These are phyloP conservation scores for Suillus americanus DNA, from an alignment of 768 basidiomycete species.

Conservation along the genomic window DNA sequence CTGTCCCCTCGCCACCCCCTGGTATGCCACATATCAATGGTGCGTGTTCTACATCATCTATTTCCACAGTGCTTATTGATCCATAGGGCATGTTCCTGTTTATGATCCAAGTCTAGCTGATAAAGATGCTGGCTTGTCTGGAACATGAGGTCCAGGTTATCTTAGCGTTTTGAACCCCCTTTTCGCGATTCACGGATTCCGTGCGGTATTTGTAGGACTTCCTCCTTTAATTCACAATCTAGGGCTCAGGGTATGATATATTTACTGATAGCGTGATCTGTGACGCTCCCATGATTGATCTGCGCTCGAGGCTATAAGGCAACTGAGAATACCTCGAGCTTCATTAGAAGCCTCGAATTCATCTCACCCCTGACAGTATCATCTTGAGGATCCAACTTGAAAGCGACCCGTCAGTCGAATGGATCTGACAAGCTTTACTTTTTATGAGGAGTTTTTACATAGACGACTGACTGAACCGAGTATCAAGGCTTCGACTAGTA, in stretches of 20 bases:
- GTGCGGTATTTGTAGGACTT: not conserved
- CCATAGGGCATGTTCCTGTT: constrained; percentile 11
- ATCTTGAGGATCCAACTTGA: not conserved
- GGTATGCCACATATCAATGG: constrained; percentile 11
- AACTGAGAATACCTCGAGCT: not conserved
- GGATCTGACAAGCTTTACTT: not conserved
- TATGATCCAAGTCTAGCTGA: constrained; percentile 10
- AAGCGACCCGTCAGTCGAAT: not conserved
- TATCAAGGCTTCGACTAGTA: not conserved
- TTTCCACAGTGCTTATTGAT: not conserved
- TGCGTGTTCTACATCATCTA: constrained; percentile 6
- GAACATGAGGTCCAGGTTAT: not conserved
- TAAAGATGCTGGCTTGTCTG: constrained; percentile 6
- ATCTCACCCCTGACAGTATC: not conserved
- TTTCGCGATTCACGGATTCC: not conserved
- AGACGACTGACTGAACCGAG: not conserved
- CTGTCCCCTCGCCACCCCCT: not conserved
- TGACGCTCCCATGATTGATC: not conserved
- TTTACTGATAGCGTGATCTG: not conserved
- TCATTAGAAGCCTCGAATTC: not conserved
- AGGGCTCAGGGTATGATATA: not conserved
- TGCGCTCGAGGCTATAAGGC: not conserved
- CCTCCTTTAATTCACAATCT: not conserved
- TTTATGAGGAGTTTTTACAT: not conserved
- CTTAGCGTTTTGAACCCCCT: not conserved